Base-by-base conservation (phyloP, 1,284 basidiomycete genomes). In the Lignosus rhinocerotis region DNA sequence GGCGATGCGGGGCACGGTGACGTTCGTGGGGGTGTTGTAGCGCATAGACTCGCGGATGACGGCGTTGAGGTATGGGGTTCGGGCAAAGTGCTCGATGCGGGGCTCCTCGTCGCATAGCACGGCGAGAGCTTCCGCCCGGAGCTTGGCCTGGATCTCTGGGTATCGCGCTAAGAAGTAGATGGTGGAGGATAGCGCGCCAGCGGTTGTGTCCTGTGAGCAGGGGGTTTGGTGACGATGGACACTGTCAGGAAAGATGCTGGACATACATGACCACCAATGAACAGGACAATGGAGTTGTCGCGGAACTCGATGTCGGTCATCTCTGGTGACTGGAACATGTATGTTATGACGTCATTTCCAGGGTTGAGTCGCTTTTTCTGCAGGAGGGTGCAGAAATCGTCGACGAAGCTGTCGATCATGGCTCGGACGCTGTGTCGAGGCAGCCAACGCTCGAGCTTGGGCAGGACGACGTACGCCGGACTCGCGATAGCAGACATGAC, bases 211-310 rank as follows among this genome's bases (percentile, higher is more conserved):
- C 70, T 74, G 41, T 10, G 49, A 5, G 34, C 38, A 39, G n/a
- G n/a, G 31, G 39, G 7, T 9, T 33, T 2, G 11, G n/a, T 25
- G 21, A n/a, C 19, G 50, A 17, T 46, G 21, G 10, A 32, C 12
- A 25, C 9, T 25, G 32, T 31, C 25, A 2, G 17, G 48, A 10
- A n/a, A 33, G 42, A 30, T 2, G n/a, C 21, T 3, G 8, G 6
- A 60, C 66, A n/a, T 53, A 72, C 71, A 56, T 74, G 72, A 4
- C 71, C 71, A 9, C 71, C 72, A n/a, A 74, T 71, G 60, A 74
- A 74, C 12, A 72, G 59, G 16, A 70, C 62, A n/a, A 72, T 66
- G 57, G 72, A 67, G 63, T 75, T 74, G 57, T 74, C 72, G 12
- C 69, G 68, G 32, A 67, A 67, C 43, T 72, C 71, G 16, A 51